These are phyloP conservation scores for Apostasia shenzhenica DNA, from an alignment of 106 monocot species.

Conservation along the genomic window DNA sequence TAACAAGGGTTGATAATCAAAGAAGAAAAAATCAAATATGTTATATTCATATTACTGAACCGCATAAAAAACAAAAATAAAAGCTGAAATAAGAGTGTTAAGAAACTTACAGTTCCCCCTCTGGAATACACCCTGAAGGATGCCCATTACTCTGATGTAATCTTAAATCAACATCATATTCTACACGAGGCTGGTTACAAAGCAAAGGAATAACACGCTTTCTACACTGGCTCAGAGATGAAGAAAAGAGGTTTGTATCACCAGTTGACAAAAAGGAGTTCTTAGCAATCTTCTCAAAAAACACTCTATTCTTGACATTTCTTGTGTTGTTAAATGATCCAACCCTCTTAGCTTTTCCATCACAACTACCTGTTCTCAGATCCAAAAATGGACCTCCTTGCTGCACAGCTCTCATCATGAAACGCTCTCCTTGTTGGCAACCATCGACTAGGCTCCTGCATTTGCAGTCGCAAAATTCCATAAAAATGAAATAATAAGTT, in stretches of 20 bases:
- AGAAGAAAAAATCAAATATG: not conserved
- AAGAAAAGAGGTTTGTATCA: conserved; percentile 3
- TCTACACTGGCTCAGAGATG: conserved; percentile 13
- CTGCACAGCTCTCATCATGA: not conserved
- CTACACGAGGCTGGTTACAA: conserved; percentile 23
- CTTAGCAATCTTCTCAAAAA: conserved; percentile 4
- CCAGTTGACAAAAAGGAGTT: not conserved
- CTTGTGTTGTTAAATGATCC: not conserved
- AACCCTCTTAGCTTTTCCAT: conserved; percentile 4
- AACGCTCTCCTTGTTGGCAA: not conserved
- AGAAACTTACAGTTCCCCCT: conserved; percentile 22
- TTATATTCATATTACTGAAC: no score
- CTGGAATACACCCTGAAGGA: conserved; percentile 11
- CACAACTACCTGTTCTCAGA: conserved; percentile 4
- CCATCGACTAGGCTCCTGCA: not conserved
- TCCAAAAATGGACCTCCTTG: not conserved
- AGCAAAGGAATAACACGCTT: conserved; percentile 17
- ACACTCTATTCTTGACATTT: not conserved
- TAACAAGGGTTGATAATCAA: not conserved
- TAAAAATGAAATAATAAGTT: not conserved
- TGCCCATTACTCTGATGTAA: conserved; percentile 15
- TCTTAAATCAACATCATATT: conserved; percentile 21
- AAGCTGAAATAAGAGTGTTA: not conserved
- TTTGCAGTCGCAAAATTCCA: not conserved
- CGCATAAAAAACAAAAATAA: not conserved